Percentiles rank a stretch among this genome's conserved stretches.
Conservation (phyloP, 257 asterid species). For the Scutellaria barbata region DNA sequence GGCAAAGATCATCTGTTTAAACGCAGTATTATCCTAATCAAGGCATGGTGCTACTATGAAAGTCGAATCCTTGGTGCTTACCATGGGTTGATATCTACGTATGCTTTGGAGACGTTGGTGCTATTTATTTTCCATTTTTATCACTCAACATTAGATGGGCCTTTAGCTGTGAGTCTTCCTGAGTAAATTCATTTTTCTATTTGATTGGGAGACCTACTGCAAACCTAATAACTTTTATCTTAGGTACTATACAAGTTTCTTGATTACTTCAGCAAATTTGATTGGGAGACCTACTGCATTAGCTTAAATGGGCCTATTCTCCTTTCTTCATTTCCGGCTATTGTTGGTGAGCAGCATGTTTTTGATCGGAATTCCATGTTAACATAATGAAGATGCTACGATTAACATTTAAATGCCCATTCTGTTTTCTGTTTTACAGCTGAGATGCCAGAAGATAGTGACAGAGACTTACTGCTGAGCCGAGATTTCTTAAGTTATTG, state of each 20-base stretch:
- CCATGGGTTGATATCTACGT: constrained; percentile 91
- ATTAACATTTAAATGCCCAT: constrained; percentile 29
- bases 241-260: constrained; percentile 86
- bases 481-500: constrained; percentile 66
- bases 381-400: constrained; percentile 6
- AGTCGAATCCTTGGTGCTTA: constrained; percentile 94
- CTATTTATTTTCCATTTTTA: constrained; percentile 83
- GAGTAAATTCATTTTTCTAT: constrained; percentile 1
- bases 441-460: constrained; percentile 64
- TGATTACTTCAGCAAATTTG: constrained; percentile 87
- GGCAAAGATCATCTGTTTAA: constrained; percentile 84
- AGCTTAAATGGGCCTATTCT: constrained; percentile 77
- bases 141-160: constrained; percentile 76
- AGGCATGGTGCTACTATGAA: constrained; percentile 98
- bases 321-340: constrained; percentile 66
- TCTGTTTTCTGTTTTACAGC: constrained; percentile 48
- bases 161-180: constrained; percentile 72
- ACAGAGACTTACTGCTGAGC: constrained; percentile 59
- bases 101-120: constrained; percentile 92
- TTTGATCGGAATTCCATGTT: constrained; percentile 13
- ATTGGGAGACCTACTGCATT: constrained; percentile 79
- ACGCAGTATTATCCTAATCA: constrained; percentile 82
- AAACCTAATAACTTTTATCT: too few relatives aligned
- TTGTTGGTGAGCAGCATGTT: constrained; percentile 60
- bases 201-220: too few relatives aligned